Conservation (phyloP, 306 rosid genomes). For the Acacia confusa region DNA sequence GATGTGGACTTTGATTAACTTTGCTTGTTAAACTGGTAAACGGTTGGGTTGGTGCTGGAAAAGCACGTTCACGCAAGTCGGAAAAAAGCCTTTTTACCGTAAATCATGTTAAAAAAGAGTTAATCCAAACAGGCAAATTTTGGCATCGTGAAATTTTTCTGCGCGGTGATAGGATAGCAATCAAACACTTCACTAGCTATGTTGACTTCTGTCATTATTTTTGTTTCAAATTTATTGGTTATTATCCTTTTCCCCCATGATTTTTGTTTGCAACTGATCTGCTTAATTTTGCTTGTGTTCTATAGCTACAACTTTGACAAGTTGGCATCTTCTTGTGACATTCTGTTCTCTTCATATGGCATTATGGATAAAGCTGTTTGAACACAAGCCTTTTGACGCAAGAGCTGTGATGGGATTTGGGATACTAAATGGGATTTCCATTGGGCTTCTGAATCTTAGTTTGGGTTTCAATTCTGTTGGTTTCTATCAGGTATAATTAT, state of each 20-base stretch:
- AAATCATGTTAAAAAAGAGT: too few species aligned
- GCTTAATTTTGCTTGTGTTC: not conserved
- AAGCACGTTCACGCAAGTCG: too few species aligned
- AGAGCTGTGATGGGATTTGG: slow-evolving; percentile 90
- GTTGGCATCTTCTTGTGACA: slow-evolving; percentile 98
- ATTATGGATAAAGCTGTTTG: slow-evolving; percentile 74
- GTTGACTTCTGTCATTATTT: not conserved
- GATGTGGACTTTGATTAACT: not conserved
- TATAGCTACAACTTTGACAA: slow-evolving; percentile 94
- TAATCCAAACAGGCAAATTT: too few species aligned
- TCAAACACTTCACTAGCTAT: not conserved
- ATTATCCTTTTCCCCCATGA: too few species aligned
- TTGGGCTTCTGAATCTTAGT: slow-evolving; percentile 94
- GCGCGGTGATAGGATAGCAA: not conserved
- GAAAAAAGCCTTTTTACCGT: too few species aligned
- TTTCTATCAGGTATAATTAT: slow-evolving; percentile 73
- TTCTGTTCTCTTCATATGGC: slow-evolving; percentile 96
- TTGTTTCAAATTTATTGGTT: not conserved
- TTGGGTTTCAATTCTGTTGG: slow-evolving; percentile 98
- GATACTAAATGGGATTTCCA: slow-evolving; percentile 90
- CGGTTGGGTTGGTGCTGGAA: too few species aligned
- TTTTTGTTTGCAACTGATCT: not conserved
- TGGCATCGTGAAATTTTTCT: not conserved
- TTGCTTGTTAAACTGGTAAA: not conserved
- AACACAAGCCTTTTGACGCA: slow-evolving; percentile 84